phyloP scores from a whole-genome alignment of 192 early-diverging fungal species.

The Irineochytrium annulatum region DNA sequence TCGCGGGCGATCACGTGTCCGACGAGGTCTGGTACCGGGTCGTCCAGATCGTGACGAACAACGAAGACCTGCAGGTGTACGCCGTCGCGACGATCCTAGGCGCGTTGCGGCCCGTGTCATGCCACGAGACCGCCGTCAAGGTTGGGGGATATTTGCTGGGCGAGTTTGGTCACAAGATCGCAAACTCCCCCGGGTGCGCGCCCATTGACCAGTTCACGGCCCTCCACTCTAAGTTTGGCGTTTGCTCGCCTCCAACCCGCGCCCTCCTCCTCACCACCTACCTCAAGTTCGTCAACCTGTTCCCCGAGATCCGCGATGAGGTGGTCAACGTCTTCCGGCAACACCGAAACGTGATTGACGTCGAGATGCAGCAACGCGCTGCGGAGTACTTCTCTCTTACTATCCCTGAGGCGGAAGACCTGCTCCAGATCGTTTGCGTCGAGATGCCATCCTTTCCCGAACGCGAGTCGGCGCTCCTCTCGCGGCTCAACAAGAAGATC shows the following conservation, averaged over 20 bases:
- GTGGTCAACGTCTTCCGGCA: slow-evolving; percentile 82
- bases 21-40: slow-evolving; percentile 98
- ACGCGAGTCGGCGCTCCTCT: slow-evolving; percentile 84
- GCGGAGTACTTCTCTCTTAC: slow-evolving; percentile 82
- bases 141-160: slow-evolving; percentile 96
- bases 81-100: slow-evolving; percentile 76
- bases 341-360: slow-evolving; percentile 84
- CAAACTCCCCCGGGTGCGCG: slow-evolving; percentile 74
- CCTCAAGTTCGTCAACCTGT: slow-evolving; percentile 94
- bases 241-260: slow-evolving; percentile 73
- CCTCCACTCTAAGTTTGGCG: slow-evolving; percentile 84
- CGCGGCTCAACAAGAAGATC: slow-evolving; percentile 76
- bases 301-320: slow-evolving; percentile 93
- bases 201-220: slow-evolving; percentile 95
- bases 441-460: slow-evolving; percentile 99
- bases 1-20: slow-evolving; percentile 91
- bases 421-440: slow-evolving; percentile 90
- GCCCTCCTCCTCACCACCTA: slow-evolving; percentile 87
- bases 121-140: slow-evolving; percentile 93
- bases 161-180: slow-evolving; percentile 96
- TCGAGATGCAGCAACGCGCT: slow-evolving; percentile 95
- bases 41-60: slow-evolving; percentile 93
- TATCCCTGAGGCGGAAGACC: slow-evolving; percentile 71
- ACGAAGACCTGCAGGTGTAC: slow-evolving; percentile 92
- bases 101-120: slow-evolving; percentile 81